These are phyloP conservation scores for Populus tomentosa DNA, from an alignment of 441 rosid genomes.

Conservation along the genomic window DNA sequence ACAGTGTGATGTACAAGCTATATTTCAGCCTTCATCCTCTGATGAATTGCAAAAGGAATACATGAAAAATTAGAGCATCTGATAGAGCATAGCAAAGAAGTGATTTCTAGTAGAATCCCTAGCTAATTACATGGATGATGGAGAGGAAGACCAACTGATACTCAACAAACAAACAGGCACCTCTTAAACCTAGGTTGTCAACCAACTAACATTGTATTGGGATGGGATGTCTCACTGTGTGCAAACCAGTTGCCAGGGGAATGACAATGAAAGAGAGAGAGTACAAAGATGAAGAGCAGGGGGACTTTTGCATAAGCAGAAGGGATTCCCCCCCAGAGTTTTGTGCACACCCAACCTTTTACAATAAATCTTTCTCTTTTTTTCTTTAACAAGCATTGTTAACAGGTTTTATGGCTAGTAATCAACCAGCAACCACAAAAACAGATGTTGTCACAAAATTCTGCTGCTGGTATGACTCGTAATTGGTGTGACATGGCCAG, in stretches of 20 bases:
- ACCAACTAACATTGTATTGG: neutral
- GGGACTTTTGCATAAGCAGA: neutral
- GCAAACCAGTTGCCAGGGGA: neutral
- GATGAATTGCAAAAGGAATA: neutral
- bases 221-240: neutral
- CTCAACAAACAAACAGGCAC: neutral
- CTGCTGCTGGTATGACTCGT: neutral
- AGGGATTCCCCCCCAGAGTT: neutral
- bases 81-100: neutral
- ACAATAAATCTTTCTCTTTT: neutral
- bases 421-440: neutral
- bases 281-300: neutral
- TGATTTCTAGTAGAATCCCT: neutral
- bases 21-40: constrained; percentile 1
- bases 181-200: neutral
- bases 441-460: neutral
- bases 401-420: neutral
- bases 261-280: neutral
- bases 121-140: neutral
- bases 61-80: neutral
- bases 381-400: neutral
- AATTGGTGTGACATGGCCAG: neutral
- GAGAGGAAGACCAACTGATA: neutral
- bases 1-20: neutral
- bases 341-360: neutral